Conservation (phyloP, 192 early-diverging fungal genomes). For the Gaertneriomyces semiglobifer region DNA sequence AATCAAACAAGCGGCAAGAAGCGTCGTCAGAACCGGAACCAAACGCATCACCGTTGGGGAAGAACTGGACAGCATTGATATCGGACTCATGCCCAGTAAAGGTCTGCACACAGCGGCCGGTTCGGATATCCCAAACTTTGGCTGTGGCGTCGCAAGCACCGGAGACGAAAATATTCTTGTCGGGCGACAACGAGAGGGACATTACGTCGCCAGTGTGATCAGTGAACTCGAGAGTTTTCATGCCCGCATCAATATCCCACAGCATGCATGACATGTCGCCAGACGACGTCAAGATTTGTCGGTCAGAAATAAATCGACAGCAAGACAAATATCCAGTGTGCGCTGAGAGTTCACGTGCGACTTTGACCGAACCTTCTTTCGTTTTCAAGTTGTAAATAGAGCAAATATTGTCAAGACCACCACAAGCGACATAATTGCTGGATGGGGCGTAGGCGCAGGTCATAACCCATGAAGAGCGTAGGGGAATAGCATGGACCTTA, state of each 20-base stretch:
- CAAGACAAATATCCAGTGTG: constrained; percentile 98
- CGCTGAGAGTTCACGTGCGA: constrained; percentile 90
- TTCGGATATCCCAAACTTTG: constrained; percentile 98
- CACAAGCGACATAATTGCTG: constrained; percentile 97
- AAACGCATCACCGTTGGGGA: constrained; percentile 97
- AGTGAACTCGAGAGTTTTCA: constrained; percentile 94
- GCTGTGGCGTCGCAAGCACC: constrained; percentile 98
- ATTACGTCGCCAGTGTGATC: constrained; percentile 99
- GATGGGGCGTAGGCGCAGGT: constrained; percentile 98
- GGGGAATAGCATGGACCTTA: constrained; percentile 98
- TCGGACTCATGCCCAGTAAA: constrained; percentile 98
- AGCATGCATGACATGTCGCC: constrained; percentile 99
- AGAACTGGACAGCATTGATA: constrained; percentile 99
- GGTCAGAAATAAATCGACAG: constrained; percentile 94
- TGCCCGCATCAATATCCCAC: constrained; percentile 99
- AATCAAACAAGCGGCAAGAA: constrained; percentile 93
- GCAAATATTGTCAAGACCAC: constrained; percentile 99
- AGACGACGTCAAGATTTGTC: constrained; percentile 91
- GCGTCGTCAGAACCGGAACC: constrained; percentile 99
- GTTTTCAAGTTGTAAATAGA: constrained; percentile 98
- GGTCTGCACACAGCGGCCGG: constrained; percentile 93
- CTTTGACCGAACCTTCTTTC: constrained; percentile 89
- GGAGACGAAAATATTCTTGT: constrained; percentile 95
- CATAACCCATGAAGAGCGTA: constrained; percentile 99
- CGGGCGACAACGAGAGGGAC: constrained; percentile 89